Conservation (phyloP, 106 monocot genomes). For the Agapanthus africanus region DNA sequence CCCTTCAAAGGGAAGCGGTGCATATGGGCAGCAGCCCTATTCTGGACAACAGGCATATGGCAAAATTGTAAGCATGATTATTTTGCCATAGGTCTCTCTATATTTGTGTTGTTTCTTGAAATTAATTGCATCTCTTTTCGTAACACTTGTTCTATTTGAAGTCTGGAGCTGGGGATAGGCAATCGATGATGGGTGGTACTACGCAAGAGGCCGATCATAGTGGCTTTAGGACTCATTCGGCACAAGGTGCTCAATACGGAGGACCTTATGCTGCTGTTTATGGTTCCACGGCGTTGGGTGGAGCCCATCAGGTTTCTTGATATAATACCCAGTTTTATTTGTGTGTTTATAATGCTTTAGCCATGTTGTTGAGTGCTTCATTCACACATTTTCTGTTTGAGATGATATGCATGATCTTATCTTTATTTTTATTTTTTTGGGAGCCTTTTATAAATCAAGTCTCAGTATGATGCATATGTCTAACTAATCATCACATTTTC, state of each 20-base stretch:
- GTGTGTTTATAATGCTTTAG: too few relatives aligned
- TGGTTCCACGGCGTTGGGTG: constrained; percentile 47
- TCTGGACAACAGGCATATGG: constrained; percentile 57
- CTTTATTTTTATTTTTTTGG: background rate
- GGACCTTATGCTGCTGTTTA: constrained; percentile 72
- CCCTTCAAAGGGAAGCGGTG: constrained; percentile 60
- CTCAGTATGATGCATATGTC: too few relatives aligned
- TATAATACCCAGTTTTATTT: too few relatives aligned
- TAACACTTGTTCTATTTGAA: constrained; percentile 3
- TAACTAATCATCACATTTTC: too few relatives aligned
- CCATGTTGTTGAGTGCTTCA: too few relatives aligned
- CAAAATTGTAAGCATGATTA: constrained; percentile 43
- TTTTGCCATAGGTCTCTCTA: background rate
- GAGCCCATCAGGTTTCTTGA: constrained; percentile 62
- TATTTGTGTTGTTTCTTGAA: background rate
- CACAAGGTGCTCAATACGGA: constrained; percentile 65
- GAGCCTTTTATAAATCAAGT: background rate
- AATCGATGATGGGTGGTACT: constrained; percentile 25
- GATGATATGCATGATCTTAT: background rate
- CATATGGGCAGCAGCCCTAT: constrained; percentile 69
- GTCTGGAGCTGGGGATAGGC: constrained; percentile 22
- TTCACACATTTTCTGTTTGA: too few relatives aligned
- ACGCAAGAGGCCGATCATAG: constrained; percentile 49
- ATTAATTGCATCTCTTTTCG: background rate
- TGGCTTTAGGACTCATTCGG: constrained; percentile 39